Conservation (phyloP, 352 stramenopile species). For the Thalassiosira mediterranea region DNA sequence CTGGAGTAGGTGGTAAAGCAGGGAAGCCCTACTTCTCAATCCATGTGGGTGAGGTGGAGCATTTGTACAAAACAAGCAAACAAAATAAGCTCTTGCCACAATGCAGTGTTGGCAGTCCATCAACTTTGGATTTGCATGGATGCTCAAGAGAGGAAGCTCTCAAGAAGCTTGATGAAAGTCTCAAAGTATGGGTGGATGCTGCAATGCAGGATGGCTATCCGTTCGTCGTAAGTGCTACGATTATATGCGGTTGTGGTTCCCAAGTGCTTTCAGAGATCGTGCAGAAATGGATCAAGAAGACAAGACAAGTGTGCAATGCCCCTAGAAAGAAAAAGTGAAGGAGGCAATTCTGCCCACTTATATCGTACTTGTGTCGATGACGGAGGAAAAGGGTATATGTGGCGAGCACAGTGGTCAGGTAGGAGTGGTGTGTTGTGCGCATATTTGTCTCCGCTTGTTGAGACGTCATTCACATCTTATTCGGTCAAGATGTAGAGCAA, state of each 20-base stretch:
- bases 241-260: constrained; percentile 30
- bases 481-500: no score
- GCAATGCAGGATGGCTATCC: constrained; percentile 25
- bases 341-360: no score
- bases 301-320: constrained; percentile 9
- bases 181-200: constrained; percentile 11
- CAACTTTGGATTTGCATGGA: constrained; percentile 18
- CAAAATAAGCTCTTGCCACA: background rate
- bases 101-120: background rate
- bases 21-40: constrained; percentile 25
- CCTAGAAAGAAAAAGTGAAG: no score
- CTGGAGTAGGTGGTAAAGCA: constrained; percentile 22
- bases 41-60: constrained; percentile 11
- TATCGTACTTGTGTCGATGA: no score
- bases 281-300: constrained; percentile 27
- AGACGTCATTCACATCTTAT: no score
- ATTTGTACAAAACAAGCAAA: constrained; percentile 48
- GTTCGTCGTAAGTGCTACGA: constrained; percentile 15
- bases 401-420: no score
- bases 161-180: constrained; percentile 15
- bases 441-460: no score
- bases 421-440: no score
- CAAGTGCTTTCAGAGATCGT: constrained; percentile 36
- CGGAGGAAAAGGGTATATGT: no score
- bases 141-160: constrained; percentile 17